These are phyloP conservation scores for Ceratocystiopsis sp. DNA, from an alignment of 2,329 filamentous ascomycete genomes.

Conservation along the genomic window DNA sequence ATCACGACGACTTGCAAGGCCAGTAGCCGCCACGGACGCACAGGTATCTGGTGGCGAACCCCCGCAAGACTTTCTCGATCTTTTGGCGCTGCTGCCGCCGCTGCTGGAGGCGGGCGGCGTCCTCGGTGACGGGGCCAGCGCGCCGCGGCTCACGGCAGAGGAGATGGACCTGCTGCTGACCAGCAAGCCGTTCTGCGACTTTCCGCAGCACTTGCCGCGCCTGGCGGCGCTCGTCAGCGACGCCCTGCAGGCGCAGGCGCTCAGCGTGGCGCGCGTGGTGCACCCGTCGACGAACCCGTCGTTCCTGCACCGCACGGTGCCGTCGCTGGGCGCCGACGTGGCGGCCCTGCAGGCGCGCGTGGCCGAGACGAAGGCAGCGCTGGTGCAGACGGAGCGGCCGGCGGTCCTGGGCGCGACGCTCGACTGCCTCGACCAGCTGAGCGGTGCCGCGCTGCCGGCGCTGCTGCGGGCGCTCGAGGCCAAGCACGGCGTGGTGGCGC, in stretches of 20 bases:
- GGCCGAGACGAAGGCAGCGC: slow-evolving; percentile 13
- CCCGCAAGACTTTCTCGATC: slow-evolving; percentile 25
- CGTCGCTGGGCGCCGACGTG: slow-evolving; percentile 26
- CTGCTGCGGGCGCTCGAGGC: slow-evolving; percentile 35
- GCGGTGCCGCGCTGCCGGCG: slow-evolving; percentile 18
- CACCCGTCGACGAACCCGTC: slow-evolving; percentile 35
- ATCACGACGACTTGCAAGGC: slow-evolving; percentile 6
- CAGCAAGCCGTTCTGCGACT: slow-evolving; percentile 29
- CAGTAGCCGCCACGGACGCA: slow-evolving; percentile 5
- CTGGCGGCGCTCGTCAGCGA: slow-evolving; percentile 30
- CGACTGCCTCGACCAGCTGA: slow-evolving; percentile 23
- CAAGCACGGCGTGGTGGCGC: slow-evolving; percentile 35
- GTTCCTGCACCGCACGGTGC: slow-evolving; percentile 39
- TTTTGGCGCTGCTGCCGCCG: slow-evolving; percentile 37
- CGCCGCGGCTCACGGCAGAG: slow-evolving; percentile 16
- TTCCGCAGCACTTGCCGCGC: slow-evolving; percentile 29
- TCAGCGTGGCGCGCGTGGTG: slow-evolving; percentile 28
- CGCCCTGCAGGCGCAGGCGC: slow-evolving; percentile 31
- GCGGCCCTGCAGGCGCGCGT: slow-evolving; percentile 20
- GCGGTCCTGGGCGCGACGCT: slow-evolving; percentile 20
- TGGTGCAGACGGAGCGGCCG: slow-evolving; percentile 22
- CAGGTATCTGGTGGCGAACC: slow-evolving; percentile 7
- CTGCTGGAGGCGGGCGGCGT: slow-evolving; percentile 16
- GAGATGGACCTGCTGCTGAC: slow-evolving; percentile 28
- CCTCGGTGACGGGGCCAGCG: not conserved